Conservation (phyloP, 352 stramenopile species). For the Globisporangium barbulae region DNA sequence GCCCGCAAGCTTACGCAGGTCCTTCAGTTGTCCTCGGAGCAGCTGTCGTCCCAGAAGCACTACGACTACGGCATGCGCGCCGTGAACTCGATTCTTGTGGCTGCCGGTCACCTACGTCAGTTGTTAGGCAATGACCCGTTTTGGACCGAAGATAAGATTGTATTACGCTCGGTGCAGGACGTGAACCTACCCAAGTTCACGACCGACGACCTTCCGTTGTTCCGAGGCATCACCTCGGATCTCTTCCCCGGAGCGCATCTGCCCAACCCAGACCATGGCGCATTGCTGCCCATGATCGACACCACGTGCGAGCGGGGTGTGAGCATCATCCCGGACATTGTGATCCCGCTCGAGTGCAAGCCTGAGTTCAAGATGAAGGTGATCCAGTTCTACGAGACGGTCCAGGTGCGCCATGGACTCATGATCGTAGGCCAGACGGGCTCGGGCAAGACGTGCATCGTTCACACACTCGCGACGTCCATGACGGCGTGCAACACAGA, state of each 20-base stretch:
- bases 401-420: conserved; percentile 93
- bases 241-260: conserved; percentile 90
- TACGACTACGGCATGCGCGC: conserved; percentile 97
- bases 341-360: conserved; percentile 70
- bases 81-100: conserved; percentile 94
- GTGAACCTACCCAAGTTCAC: conserved; percentile 95
- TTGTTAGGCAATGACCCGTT: conserved; percentile 86
- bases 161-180: conserved; percentile 91
- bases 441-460: conserved; percentile 92
- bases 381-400: conserved; percentile 95
- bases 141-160: conserved; percentile 91
- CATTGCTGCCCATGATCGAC: conserved; percentile 80
- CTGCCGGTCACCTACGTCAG: conserved; percentile 88
- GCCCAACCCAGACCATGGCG: conserved; percentile 82
- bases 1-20: conserved; percentile 93
- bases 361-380: conserved; percentile 87
- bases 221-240: conserved; percentile 92
- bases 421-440: conserved; percentile 95
- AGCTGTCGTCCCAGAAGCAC: conserved; percentile 93
- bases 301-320: conserved; percentile 70
- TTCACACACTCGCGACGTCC: conserved; percentile 74
- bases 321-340: conserved; percentile 51
- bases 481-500: conserved; percentile 73
- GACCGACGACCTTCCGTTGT: conserved; percentile 91
- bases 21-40: conserved; percentile 91